phyloP scores from a whole-genome alignment of 83 land plant genomes.

The Isoetes engelmannii region DNA sequence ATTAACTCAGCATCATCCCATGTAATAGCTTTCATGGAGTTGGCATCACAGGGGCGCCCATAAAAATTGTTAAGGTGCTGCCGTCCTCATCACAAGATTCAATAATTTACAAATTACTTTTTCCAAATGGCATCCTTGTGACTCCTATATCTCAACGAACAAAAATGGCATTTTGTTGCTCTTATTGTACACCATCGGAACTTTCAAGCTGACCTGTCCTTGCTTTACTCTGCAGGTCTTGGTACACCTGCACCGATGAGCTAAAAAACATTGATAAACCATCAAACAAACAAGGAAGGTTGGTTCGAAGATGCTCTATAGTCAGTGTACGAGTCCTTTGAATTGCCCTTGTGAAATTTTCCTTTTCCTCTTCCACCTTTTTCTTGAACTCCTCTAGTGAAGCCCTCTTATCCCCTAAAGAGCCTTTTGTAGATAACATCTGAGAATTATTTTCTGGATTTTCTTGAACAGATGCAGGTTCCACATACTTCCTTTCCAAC shows the following conservation, averaged over 20 bases:
- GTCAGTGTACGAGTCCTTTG: not conserved
- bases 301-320: not conserved
- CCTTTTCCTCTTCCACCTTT: slow-evolving; percentile 4
- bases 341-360: not conserved
- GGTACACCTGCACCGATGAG: not conserved
- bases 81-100: no score
- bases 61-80: no score
- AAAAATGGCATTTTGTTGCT: no score
- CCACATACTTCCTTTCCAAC: not conserved
- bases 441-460: not conserved
- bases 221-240: not conserved
- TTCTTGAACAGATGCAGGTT: not conserved
- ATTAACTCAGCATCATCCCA: no score
- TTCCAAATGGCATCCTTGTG: no score
- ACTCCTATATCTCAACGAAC: no score
- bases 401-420: not conserved
- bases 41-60: no score
- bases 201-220: not conserved
- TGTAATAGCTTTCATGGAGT: no score
- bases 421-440: not conserved
- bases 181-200: no score
- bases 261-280: not conserved
- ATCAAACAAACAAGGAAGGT: not conserved
- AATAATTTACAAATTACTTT: no score
- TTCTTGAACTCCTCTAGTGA: not conserved